Evolutionary conservation across 768 basidiomycete species (phyloP).

Genomic region (Termitomyces sp.): DNA sequence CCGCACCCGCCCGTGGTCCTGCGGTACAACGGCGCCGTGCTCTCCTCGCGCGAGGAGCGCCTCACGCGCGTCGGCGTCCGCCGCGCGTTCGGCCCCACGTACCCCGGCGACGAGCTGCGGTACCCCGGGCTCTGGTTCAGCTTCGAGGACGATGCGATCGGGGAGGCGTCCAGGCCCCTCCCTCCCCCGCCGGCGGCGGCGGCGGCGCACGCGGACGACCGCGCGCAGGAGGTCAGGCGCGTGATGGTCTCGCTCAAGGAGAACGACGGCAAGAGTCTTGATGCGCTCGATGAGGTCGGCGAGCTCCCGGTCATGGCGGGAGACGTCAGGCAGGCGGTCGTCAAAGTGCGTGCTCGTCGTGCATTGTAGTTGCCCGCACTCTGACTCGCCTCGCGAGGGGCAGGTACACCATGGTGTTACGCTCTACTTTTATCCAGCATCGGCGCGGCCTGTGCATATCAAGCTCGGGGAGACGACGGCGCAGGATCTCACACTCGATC

Average conservation of each 20-base stretch:
- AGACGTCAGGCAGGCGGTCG: conserved; percentile 60
- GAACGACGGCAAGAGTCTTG: conserved; percentile 44
- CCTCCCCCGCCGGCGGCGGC: too few species aligned
- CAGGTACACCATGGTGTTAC: conserved; percentile 73
- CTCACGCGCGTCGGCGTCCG: conserved; percentile 62
- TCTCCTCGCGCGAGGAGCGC: conserved; percentile 57
- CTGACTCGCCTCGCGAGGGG: too few species aligned
- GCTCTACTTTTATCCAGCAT: conserved; percentile 59
- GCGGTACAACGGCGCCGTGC: conserved; percentile 57
- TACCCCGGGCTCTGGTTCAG: conserved; percentile 85
- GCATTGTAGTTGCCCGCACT: too few species aligned
- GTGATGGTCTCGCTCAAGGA: conserved; percentile 70
- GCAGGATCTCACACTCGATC: conserved; percentile 73
- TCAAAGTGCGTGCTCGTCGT: conserved; percentile 54
- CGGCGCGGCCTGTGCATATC: conserved; percentile 47
- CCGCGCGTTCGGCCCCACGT: conserved; percentile 78
- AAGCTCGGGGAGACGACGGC: conserved; percentile 71
- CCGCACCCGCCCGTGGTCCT: conserved; percentile 62
- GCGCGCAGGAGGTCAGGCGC: conserved; percentile 70
- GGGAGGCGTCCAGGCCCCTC: too few species aligned
- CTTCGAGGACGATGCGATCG: conserved; percentile 65
- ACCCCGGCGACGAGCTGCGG: conserved; percentile 65
- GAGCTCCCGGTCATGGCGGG: conserved; percentile 67
- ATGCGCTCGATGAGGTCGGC: conserved; percentile 68
- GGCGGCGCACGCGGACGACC: conserved; percentile 46